Evolutionary conservation across 805 yeast species (phyloP), one percentile per base, ranked within the genome.

Genomic region (Ogataea neopini): DNA sequence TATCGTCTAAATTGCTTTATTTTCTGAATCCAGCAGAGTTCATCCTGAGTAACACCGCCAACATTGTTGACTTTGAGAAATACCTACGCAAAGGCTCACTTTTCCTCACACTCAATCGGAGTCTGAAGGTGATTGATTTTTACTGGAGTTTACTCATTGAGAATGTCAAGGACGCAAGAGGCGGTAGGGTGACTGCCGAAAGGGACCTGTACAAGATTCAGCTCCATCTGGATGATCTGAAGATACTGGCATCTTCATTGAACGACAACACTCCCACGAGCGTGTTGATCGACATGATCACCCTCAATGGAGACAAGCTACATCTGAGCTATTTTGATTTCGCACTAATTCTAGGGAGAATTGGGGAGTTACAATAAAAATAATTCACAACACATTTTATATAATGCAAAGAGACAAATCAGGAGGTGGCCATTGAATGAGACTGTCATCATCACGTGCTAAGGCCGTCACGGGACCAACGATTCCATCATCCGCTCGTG

Each of bases 31-130:
- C 46, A 1, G 56, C 57, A 0, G 66, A 69, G 9, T 50, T 75
- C 19, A 52, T 64, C 1, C 52, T 76, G 9, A 74, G 68, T 14
- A 76, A 72, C 0, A 72, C 78, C 0, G 42, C 47, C 1, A 56
- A 70, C 29, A 59, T 78, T 3, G 68, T 79, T 10, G 82, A 77
- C 54, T 75, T 77, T 50, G 80, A 76, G 38, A 71, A 69, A 47
- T 61, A 75, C 33, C 45, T 77, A 28, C 59, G 62, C 33, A 60
- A 59, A 40, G 75, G 77, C 2, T 73, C 69, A 35, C 69, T 75
- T 23, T 53, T 77, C 40, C 47, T 77, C 33, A 60, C 70, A 10
- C 64, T 75, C 40, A 52, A 54, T 20, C 32, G 46, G 8, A 71
- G 77, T 48, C 51, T 62, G 17, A 53, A 51, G 2, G 40, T 59